A percentile compares a stretch with the other conserved stretches of the same genome.
These are phyloP conservation scores for Fraxinus floribunda DNA, from an alignment of 305 asterid genomes.

Conservation along the genomic window DNA sequence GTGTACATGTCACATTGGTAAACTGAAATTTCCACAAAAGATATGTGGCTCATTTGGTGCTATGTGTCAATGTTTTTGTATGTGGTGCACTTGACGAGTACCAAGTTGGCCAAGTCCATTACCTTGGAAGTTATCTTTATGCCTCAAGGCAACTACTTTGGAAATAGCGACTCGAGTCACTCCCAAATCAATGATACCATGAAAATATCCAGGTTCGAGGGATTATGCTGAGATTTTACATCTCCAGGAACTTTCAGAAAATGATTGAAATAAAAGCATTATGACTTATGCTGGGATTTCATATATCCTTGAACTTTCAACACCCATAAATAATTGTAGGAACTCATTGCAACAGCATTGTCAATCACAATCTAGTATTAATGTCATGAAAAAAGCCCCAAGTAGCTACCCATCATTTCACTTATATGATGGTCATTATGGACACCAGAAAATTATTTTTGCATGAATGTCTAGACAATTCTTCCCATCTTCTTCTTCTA, in stretches of 20 bases:
- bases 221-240: background rate
- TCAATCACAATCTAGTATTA: background rate
- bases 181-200: background rate
- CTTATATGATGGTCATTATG: background rate
- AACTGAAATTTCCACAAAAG: background rate
- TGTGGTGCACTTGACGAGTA: background rate
- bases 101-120: no score
- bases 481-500: background rate
- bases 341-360: background rate
- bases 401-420: background rate
- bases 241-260: background rate
- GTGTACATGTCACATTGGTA: background rate
- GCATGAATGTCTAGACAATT: background rate
- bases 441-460: background rate
- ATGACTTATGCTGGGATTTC: background rate
- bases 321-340: background rate
- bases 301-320: background rate
- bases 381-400: background rate
- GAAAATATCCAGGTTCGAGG: background rate
- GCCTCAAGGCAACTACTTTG: no score
- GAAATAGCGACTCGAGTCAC: background rate
- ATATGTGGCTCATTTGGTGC: background rate
- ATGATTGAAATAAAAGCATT: background rate
- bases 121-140: no score
- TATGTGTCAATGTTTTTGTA: background rate